Evolutionary conservation across 139 green algal genomes (phyloP), one percentile per base, ranked within the genome.

Genomic region (Chlorella sp.): DNA sequence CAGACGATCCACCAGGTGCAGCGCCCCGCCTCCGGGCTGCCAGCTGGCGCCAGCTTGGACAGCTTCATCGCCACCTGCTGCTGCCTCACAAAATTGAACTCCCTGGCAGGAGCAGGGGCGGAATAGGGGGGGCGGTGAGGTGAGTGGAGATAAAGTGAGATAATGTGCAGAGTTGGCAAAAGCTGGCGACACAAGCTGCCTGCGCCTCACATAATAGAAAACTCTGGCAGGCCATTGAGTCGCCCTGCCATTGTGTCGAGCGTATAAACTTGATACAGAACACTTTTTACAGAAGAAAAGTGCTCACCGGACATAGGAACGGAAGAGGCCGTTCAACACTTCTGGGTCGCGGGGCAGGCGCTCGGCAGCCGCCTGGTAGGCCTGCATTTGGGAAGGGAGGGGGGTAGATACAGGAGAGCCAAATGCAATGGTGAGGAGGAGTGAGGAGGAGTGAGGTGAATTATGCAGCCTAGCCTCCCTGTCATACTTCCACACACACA

Each of bases 11-110:
- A 98, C 96, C 96, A 98, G 34, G 92, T 79, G 89, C 96, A 97
- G 15, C 73, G 69, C 42, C 93, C 92, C 34, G 18, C 71, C 28
- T 80, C 39, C 26, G 48, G 19, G 78, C 76, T 68, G 75, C 86
- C 86, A 2, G 76, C n/a, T 19, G 82, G 83, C 78, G 73, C 40
- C 32, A 89, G 32, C 91, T 96, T 97, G 86, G 92, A 90, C 37
- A 98, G 93, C 84, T 92, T 92, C 83, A 96, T 93, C 2, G 95
- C 95, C 48, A 94, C 82, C 91, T 97, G 96, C 94, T 98, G 96
- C 92, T 97, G 95, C 88, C 94, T 95, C 22, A 95, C 91, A 73
- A 94, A 96, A 37, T 93, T 88, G 48, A 82, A 87, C 32, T 96
- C 91, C 91, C 94, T 97, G 92, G 15, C 34, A 39, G 75, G 14